Evolutionary conservation across 306 rosid genomes (phyloP).

Genomic region (Castanea crenata): DNA sequence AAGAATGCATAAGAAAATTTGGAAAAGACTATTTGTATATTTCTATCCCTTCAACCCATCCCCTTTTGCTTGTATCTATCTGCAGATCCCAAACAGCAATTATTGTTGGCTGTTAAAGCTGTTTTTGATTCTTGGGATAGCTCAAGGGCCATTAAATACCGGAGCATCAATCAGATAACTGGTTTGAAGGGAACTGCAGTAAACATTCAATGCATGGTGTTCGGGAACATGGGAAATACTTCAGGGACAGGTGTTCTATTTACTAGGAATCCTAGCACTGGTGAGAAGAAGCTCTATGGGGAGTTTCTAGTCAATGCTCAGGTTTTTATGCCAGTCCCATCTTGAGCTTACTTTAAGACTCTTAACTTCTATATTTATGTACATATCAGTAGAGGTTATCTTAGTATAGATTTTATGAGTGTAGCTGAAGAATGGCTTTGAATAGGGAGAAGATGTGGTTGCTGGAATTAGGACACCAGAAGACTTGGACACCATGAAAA

Average conservation of each 20-base stretch:
- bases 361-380: background rate
- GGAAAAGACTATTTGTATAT: background rate
- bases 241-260: slow-evolving; percentile 97
- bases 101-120: slow-evolving; percentile 75
- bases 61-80: slow-evolving; percentile 10
- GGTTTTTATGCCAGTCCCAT: slow-evolving; percentile 47
- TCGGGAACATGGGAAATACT: slow-evolving; percentile 92
- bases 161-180: slow-evolving; percentile 83
- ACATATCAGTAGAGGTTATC: slow-evolving; percentile 1
- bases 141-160: slow-evolving; percentile 83
- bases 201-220: slow-evolving; percentile 95
- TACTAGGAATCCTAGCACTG: slow-evolving; percentile 97
- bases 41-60: background rate
- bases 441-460: slow-evolving; percentile 98
- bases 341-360: slow-evolving; percentile 17
- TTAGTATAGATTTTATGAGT: slow-evolving; percentile 7
- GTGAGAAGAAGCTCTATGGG: slow-evolving; percentile 92
- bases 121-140: slow-evolving; percentile 99
- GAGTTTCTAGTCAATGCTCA: slow-evolving; percentile 95
- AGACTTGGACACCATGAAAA: slow-evolving; percentile 74
- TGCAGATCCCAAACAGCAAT: slow-evolving; percentile 89
- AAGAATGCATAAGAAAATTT: background rate
- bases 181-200: slow-evolving; percentile 94
- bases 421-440: slow-evolving; percentile 20
- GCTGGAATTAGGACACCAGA: slow-evolving; percentile 98